Evolutionary conservation across 768 basidiomycete genomes (phyloP).

Genomic region (Tricholoma flavovirens): DNA sequence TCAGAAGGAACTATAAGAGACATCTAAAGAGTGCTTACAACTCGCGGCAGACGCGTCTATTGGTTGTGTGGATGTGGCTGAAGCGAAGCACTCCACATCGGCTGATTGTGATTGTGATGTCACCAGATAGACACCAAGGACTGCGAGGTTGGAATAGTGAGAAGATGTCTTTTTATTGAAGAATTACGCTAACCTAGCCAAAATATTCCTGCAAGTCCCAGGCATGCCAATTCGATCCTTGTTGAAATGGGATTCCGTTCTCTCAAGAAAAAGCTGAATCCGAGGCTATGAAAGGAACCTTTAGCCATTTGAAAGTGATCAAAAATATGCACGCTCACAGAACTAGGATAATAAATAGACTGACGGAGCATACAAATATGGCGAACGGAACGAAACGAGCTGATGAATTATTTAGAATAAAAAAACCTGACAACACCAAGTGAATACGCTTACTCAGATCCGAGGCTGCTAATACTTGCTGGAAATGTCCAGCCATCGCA

Average conservation of each 20-base stretch:
- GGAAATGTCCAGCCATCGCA: conserved; percentile 75
- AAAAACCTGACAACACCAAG: conserved; percentile 2
- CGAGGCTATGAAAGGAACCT: conserved; percentile 38
- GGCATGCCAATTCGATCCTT: conserved; percentile 64
- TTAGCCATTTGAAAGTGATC: not conserved
- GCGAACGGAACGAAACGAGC: conserved; percentile 87
- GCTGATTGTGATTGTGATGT: conserved; percentile 75
- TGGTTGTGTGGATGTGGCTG: conserved; percentile 40
- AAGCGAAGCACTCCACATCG: conserved; percentile 77
- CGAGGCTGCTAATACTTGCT: conserved; percentile 61
- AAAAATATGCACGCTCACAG: conserved; percentile 44
- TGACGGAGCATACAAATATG: conserved; percentile 71
- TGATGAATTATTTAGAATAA: conserved; percentile 22
- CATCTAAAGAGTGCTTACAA: conserved; percentile 43
- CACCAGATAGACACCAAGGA: conserved; percentile 66
- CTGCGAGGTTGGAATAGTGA: conserved; percentile 30
- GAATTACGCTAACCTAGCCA: conserved; percentile 57
- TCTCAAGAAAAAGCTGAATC: conserved; percentile 56
- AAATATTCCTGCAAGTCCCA: conserved; percentile 67
- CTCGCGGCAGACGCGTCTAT: conserved; percentile 54
- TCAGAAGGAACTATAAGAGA: not conserved
- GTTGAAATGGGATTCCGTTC: conserved; percentile 76
- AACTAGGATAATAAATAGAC: conserved; percentile 58
- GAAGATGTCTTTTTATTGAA: conserved; percentile 3
- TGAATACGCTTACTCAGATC: conserved; percentile 63